These are phyloP conservation scores for Nannochloropsis oceanica DNA, from an alignment of 108 stramenopile genomes.

Conservation along the genomic window DNA sequence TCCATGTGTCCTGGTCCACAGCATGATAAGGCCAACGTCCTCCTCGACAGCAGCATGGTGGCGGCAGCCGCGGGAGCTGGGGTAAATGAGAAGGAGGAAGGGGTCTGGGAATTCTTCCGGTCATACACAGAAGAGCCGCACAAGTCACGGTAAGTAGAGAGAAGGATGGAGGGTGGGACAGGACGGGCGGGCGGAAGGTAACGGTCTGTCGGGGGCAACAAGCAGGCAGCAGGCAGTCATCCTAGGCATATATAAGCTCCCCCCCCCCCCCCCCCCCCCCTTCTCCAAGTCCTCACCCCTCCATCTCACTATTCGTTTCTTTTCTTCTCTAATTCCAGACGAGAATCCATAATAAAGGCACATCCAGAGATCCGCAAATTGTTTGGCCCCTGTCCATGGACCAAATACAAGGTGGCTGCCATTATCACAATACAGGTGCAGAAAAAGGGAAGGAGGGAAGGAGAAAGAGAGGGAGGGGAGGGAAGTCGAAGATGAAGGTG, in stretches of 20 bases:
- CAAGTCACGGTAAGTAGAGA: neutral
- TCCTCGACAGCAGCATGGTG: neutral
- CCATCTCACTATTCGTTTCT: neutral
- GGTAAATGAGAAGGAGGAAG: constrained; percentile 20
- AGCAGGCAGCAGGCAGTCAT: no score
- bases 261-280: no score
- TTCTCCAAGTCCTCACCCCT: neutral
- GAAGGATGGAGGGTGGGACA: neutral
- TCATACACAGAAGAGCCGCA: constrained; percentile 44
- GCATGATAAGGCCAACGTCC: neutral
- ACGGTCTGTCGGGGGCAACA: no score
- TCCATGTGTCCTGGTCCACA: neutral
- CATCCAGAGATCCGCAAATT: constrained; percentile 62
- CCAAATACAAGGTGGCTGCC: constrained; percentile 47
- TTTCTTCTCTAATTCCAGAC: constrained; percentile 11
- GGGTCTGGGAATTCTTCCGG: constrained; percentile 37
- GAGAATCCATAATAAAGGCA: constrained; percentile 55
- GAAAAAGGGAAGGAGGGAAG: neutral
- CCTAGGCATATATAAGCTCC: no score
- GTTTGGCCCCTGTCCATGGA: constrained; percentile 55
- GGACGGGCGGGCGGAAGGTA: no score
- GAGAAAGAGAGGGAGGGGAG: neutral
- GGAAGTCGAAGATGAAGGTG: neutral
- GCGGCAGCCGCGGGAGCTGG: constrained; percentile 8
- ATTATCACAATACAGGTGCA: constrained; percentile 39